Base-by-base conservation (phyloP, 306 rosid species). In the Delonix regia region DNA sequence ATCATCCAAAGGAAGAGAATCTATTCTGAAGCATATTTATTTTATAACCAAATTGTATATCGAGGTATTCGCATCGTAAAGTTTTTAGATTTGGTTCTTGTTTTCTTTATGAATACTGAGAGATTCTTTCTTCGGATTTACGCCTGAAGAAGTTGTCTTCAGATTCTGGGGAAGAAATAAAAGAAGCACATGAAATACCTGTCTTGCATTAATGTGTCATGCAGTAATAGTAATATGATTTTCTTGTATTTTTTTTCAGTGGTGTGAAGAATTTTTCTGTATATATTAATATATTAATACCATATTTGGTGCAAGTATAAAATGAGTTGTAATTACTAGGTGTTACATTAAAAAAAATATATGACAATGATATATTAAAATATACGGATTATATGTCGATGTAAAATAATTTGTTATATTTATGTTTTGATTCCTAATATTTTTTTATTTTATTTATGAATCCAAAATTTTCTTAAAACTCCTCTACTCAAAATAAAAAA, bases 51-150 rank as follows among this genome's bases (percentile, higher is more conserved):
- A 52, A 52, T 19, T 7, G 0, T 52, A 52, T n/a, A 30, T 8
- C 61, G 13, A 3, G 15, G 16, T 38, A 34, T 52, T 60, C 41
- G 67, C 52, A 42, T 65, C 41, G 22, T 38, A 7, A 14, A 45
- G 71, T 30, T 21, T 45, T 69, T 18, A 57, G 63, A 39, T 33
- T 49, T 34, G 6, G 24, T 3, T 39, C 45, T 30, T 30, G 27
- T 61, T 67, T 69, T 57, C 60, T 33, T 30, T 69, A 74, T 57
- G 70, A 21, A 18, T 44, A 57, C 82, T 69, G 62, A 69, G 44
- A 78, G 69, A 70, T 56, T 78, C 76, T 69, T 78, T 59, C 77
- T 70, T 78, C 42, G 25, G 22, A 57, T 57, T 30, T 25, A 69
- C 70, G 71, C 63, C 47, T 49, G 16, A 42, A 24, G 6, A 13